phyloP scores from a whole-genome alignment of 2,329 filamentous ascomycete genomes.

The Trichoderma sp. region DNA sequence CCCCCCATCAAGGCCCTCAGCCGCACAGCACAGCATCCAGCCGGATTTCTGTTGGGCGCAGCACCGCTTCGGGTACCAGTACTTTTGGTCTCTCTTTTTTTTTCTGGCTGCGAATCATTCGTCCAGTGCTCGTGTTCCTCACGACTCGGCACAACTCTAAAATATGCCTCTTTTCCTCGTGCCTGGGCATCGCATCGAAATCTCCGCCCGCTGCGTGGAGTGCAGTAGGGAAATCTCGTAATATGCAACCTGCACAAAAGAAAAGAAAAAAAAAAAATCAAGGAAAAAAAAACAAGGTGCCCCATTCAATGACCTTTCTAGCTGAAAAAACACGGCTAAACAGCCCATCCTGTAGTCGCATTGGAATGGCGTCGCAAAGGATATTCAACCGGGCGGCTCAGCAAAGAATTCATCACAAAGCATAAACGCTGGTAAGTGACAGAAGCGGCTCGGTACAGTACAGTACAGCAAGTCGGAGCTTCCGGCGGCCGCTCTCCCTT shows the following conservation, averaged over 20 bases:
- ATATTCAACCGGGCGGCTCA: not conserved
- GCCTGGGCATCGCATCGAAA: not conserved
- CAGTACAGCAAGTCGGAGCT: not conserved
- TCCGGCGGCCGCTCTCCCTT: not conserved
- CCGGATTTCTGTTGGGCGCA: not conserved
- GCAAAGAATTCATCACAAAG: not conserved
- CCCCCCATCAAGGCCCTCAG: not conserved
- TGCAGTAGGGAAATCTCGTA: not conserved
- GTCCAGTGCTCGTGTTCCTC: not conserved
- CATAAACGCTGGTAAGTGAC: not conserved
- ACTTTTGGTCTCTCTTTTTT: not conserved
- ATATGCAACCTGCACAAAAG: not conserved
- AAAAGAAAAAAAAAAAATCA: not conserved
- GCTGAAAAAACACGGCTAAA: not conserved
- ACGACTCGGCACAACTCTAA: constrained; percentile 2
- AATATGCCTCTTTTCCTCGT: not conserved
- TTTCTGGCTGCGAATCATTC: not conserved
- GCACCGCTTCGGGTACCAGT: not conserved
- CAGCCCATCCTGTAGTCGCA: not conserved
- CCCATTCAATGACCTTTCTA: not conserved
- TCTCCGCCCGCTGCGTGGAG: not conserved
- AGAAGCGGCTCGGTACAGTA: not conserved
- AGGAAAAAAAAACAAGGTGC: not conserved
- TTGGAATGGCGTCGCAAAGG: not conserved
- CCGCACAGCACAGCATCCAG: not conserved